A percentile compares a stretch with the other conserved stretches of the same genome.
Evolutionary conservation across 1,284 basidiomycete species (phyloP).

Genomic region (Ustilago esculenta): DNA sequence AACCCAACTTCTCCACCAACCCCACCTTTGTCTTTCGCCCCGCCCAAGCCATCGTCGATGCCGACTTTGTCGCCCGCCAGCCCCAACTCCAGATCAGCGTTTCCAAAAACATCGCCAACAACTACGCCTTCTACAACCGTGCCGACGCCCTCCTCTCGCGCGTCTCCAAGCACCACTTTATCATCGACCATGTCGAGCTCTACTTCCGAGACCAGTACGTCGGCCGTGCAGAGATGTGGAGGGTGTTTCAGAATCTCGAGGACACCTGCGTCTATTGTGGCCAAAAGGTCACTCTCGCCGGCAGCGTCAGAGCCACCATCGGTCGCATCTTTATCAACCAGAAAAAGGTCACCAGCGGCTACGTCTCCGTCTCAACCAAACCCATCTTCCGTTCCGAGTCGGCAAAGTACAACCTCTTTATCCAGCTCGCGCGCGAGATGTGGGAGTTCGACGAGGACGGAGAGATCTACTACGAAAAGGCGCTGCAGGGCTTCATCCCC

Average conservation of each 20-base stretch:
- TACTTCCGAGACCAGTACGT: constrained; percentile 66
- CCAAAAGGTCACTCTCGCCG: constrained; percentile 60
- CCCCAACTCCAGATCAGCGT: constrained; percentile 62
- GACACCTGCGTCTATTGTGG: constrained; percentile 66
- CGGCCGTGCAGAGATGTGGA: constrained; percentile 67
- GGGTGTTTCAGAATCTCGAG: constrained; percentile 56
- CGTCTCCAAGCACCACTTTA: constrained; percentile 47
- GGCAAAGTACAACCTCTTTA: constrained; percentile 82
- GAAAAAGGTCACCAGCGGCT: constrained; percentile 74
- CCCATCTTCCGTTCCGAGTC: constrained; percentile 85
- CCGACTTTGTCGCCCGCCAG: constrained; percentile 51
- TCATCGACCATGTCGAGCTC: constrained; percentile 66
- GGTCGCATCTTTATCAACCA: constrained; percentile 64
- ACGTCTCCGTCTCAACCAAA: constrained; percentile 84
- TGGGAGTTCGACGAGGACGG: constrained; percentile 98
- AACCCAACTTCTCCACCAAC: constrained; percentile 22
- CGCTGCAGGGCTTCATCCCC: constrained; percentile 75
- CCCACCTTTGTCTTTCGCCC: constrained; percentile 58
- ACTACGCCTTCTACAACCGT: constrained; percentile 59
- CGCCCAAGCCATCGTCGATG: constrained; percentile 49
- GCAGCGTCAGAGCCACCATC: constrained; percentile 62
- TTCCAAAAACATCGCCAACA: constrained; percentile 51
- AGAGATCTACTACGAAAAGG: constrained; percentile 85
- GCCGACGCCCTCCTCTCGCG: constrained; percentile 53
- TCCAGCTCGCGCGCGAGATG: constrained; percentile 93